These are phyloP conservation scores for Emydomyces testavorans DNA, from an alignment of 2,329 filamentous ascomycete genomes.

Conservation along the genomic window DNA sequence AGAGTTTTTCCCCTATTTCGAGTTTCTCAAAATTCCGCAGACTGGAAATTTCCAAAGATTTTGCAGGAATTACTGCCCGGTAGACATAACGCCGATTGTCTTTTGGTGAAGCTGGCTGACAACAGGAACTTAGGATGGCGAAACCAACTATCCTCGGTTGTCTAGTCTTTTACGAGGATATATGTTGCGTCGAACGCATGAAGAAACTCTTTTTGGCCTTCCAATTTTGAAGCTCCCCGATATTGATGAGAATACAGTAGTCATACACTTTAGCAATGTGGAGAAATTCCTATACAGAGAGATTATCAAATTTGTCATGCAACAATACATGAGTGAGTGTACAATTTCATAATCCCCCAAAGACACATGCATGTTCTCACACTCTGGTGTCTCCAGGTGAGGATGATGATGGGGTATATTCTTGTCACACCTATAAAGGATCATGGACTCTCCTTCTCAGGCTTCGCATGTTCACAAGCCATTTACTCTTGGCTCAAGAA, in stretches of 20 bases:
- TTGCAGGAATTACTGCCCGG: slow-evolving; percentile 9
- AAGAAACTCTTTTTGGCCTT: slow-evolving; percentile 41
- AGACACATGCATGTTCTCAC: not conserved
- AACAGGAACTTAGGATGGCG: slow-evolving; percentile 12
- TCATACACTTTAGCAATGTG: slow-evolving; percentile 41
- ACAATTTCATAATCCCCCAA: not conserved
- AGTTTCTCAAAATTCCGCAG: slow-evolving; percentile 27
- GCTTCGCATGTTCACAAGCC: slow-evolving; percentile 42
- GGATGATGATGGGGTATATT: not conserved
- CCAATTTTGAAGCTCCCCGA: slow-evolving; percentile 45
- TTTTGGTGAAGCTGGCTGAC: not conserved
- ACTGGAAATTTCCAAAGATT: slow-evolving; percentile 18
- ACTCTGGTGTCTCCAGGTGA: not conserved
- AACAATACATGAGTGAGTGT: slow-evolving; percentile 19
- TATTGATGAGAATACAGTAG: slow-evolving; percentile 35
- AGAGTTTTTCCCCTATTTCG: slow-evolving; percentile 32
- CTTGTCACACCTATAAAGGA: not conserved
- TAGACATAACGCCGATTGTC: not conserved
- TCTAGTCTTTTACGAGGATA: slow-evolving; percentile 28
- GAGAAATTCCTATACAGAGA: slow-evolving; percentile 46
- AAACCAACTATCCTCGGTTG: slow-evolving; percentile 19
- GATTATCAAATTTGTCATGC: slow-evolving; percentile 36
- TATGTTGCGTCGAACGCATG: slow-evolving; percentile 47
- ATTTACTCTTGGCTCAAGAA: slow-evolving; percentile 39
- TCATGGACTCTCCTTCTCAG: slow-evolving; percentile 36